Base-by-base conservation (phyloP, 2,329 filamentous ascomycete species). In the Colletotrichum sublineola region DNA sequence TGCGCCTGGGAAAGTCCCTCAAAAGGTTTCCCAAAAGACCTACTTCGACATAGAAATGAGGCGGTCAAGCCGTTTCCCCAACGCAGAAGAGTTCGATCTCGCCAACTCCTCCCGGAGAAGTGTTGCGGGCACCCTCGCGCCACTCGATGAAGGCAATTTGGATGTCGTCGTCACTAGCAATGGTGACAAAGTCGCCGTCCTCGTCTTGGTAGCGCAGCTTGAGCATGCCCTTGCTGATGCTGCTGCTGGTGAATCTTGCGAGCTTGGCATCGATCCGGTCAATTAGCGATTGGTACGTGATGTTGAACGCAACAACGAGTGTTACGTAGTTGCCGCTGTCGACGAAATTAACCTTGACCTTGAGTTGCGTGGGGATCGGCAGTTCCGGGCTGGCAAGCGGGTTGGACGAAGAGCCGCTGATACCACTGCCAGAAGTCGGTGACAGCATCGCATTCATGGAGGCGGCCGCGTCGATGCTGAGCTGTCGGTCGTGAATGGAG, bases 211-310 rank as follows among this genome's bases (percentile, higher is more conserved):
- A 99, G 74, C 95, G 93, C 68, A 99, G 85, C 82, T 95, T 94
- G 77, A 98, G 90, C 75, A 92, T 92, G 74, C 94, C 93, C 78
- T 90, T 92, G 76, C 91, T 91, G 78, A 98, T 95, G 65, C 93
- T 95, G 79, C 94, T 93, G 76, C 89, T 92, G 29, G 94, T 97
- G 77, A 95, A 95, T 67, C 94, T 91, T 72, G 93, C 93, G 70
- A 99, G 89, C 81, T 99, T 99, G 38, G 95, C 94, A 79, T 99
- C 96, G 77, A 99, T 98, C 14, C 96, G 93, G 80, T 98, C 96
- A 75, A 96, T 95, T 67, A 99, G 87, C 33, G 94, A 96, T 76
- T 96, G 94, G 82, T 97, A 98, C 52, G 94, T 93, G 77, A 98
- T 98, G 80, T 97, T 97, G 82, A 94, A 97, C 42, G 94, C 93